A percentile compares a stretch with the other conserved stretches of the same genome.
phyloP scores from a whole-genome alignment of 2,329 filamentous ascomycete species.

The Sordariomycetes sp. region DNA sequence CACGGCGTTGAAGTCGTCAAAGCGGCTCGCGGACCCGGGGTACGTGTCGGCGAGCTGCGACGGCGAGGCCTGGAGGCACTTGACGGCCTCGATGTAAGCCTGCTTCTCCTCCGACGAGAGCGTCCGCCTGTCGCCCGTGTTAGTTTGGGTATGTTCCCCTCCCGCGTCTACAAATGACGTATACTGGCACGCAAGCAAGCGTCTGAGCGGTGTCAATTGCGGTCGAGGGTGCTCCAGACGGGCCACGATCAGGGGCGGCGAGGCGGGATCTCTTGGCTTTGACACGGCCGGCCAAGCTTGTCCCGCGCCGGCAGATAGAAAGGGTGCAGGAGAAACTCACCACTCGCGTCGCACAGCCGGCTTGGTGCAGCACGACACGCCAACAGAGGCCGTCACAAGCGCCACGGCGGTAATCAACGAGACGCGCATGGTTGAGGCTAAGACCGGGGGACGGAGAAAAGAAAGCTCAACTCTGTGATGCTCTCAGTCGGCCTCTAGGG shows the following conservation, averaged over 20 bases:
- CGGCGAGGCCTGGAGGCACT: slow-evolving; percentile 11
- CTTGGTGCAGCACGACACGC: not conserved
- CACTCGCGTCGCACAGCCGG: not conserved
- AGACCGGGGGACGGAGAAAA: not conserved
- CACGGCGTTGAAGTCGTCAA: slow-evolving; percentile 15
- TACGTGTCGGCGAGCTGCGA: slow-evolving; percentile 9
- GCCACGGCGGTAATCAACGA: not conserved
- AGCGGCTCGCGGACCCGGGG: slow-evolving; percentile 12
- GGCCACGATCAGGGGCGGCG: no score
- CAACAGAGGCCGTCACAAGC: not conserved
- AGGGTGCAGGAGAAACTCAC: not conserved
- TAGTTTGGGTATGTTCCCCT: not conserved
- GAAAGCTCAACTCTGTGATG: not conserved
- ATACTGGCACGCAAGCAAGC: not conserved
- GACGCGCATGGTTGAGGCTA: not conserved
- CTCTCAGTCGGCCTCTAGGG: not conserved
- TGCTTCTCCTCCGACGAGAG: slow-evolving; percentile 10
- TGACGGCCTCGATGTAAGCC: slow-evolving; percentile 12
- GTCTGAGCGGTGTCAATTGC: not conserved
- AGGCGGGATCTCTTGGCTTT: not conserved
- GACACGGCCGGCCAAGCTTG: not conserved
- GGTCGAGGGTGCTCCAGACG: not conserved
- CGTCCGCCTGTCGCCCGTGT: slow-evolving; percentile 7
- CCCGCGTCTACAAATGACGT: not conserved
- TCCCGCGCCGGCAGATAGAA: not conserved